phyloP scores from a whole-genome alignment of 1,284 basidiomycete species.

The Microbotryomycetes sp. region DNA sequence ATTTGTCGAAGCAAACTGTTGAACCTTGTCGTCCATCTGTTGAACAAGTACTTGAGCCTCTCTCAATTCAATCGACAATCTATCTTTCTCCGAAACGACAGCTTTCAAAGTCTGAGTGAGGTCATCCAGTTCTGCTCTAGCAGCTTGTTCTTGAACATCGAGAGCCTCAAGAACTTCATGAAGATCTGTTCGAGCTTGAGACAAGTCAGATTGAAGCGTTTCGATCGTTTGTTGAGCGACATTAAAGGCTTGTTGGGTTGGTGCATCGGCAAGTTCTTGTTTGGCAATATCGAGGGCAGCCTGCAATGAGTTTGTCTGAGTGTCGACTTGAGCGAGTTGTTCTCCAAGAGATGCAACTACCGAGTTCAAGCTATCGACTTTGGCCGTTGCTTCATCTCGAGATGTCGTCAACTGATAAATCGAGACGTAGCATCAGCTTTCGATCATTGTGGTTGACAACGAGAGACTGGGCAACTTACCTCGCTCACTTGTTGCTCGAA shows the following conservation, averaged over 20 bases:
- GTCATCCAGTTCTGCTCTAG: not conserved
- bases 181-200: not conserved
- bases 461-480: too few species aligned
- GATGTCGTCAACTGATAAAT: constrained; percentile 1
- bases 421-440: too few species aligned
- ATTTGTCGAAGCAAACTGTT: not conserved
- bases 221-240: constrained; percentile 6
- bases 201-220: constrained; percentile 16
- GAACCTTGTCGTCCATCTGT: not conserved
- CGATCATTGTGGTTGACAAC: too few species aligned
- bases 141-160: not conserved
- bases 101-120: not conserved
- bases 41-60: not conserved
- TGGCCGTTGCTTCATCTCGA: not conserved
- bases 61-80: not conserved
- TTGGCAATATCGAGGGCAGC: not conserved
- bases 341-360: not conserved
- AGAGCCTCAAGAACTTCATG: not conserved
- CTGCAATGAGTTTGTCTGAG: not conserved
- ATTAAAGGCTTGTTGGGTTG: not conserved
- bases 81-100: not conserved
- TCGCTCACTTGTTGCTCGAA: not conserved
- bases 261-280: constrained; percentile 1
- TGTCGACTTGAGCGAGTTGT: not conserved
- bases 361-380: not conserved